Evolutionary conservation across 2,329 filamentous ascomycete genomes (phyloP), one percentile per base, ranked within the genome.

Genomic region (Botrytis cinerea): DNA sequence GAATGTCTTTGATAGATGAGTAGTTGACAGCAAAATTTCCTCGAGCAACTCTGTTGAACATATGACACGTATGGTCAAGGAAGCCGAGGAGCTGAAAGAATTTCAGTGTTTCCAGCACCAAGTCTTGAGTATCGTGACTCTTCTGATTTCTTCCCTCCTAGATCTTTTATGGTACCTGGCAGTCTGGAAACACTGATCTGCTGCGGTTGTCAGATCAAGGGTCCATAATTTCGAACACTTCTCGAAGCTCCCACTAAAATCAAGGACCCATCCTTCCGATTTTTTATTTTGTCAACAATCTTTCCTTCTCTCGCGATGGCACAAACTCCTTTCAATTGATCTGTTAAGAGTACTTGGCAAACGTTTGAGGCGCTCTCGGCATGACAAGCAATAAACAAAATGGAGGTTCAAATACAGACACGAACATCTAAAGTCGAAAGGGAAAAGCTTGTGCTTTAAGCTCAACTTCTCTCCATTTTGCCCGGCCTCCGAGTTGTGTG

Each of bases 141-240:
- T 51, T 54, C 59, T 4, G 25, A 48, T n/a, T 25, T 40, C 45
- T 67, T 67, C 22, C 46, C 6, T 38, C n/a, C 35, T 40, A 40
- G 35, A 2, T 61, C 35, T 40, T 61, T 8, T 61, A 61, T 61
- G 12, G 35, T 40, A 4, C n/a, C 18, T 59, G 7, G 28, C 20
- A 35, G 57, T 35, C 20, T 38, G 61, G 28, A 18, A 22, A 22
- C 63, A 16, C 51, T 66, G 63, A 51, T 43, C 38, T 10, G 38
- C 25, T 62, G 38, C 25, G 22, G 35, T 38, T 14, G 35, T 61
- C 35, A 61, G 22, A 61, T 38, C 59, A 61, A 35, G 35, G 32
- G 32, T n/a, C 59, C 59, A 61, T 61, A 40, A 25, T n/a, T 61
- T 61, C 35, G 59, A 61, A 61, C 38, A 20, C 43, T 64, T 46